Conservation (phyloP, 495 filamentous ascomycete species). For the Trichodelitschia bisporula region DNA sequence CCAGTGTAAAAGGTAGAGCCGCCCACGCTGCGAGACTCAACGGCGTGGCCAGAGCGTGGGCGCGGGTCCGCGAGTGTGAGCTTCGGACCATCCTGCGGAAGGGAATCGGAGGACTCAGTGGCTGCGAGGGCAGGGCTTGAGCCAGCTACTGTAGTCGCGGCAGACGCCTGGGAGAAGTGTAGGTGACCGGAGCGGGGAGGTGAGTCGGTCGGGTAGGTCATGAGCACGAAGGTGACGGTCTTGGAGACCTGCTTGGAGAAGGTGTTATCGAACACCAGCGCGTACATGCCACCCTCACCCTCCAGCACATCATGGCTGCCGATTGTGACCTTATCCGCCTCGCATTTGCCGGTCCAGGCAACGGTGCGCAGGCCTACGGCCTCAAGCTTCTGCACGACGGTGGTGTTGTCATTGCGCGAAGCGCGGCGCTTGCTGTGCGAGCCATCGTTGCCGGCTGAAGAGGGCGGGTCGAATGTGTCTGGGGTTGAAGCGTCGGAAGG, state of each 20-base stretch:
- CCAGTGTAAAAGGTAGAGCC: constrained; percentile 45
- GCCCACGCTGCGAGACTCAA: constrained; percentile 3
- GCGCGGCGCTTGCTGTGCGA: constrained; percentile 8
- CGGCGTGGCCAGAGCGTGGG: background rate
- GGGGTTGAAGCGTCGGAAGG: constrained; percentile 5
- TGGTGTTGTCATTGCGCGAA: constrained; percentile 19
- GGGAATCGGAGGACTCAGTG: constrained; percentile 13
- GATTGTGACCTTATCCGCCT: constrained; percentile 85
- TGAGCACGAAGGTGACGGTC: constrained; percentile 75
- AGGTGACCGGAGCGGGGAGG: constrained; percentile 59
- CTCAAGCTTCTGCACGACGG: constrained; percentile 57
- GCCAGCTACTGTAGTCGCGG: constrained; percentile 16
- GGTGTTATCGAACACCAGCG: constrained; percentile 93
- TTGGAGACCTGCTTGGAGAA: constrained; percentile 92
- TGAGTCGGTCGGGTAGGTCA: constrained; percentile 70
- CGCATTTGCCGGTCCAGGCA: constrained; percentile 80
- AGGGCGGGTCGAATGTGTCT: constrained; percentile 20
- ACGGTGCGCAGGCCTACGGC: constrained; percentile 68
- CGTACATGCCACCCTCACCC: constrained; percentile 74
- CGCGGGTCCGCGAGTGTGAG: constrained; percentile 5
- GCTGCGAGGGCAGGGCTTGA: constrained; percentile 12
- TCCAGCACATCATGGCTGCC: constrained; percentile 59
- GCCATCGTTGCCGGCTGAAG: constrained; percentile 17
- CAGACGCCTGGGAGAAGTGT: constrained; percentile 25
- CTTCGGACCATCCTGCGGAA: constrained; percentile 2